A percentile compares a stretch with the other conserved stretches of the same genome.
Conservation (phyloP, 306 rosid species). For the Chamaecrista fasciculata region DNA sequence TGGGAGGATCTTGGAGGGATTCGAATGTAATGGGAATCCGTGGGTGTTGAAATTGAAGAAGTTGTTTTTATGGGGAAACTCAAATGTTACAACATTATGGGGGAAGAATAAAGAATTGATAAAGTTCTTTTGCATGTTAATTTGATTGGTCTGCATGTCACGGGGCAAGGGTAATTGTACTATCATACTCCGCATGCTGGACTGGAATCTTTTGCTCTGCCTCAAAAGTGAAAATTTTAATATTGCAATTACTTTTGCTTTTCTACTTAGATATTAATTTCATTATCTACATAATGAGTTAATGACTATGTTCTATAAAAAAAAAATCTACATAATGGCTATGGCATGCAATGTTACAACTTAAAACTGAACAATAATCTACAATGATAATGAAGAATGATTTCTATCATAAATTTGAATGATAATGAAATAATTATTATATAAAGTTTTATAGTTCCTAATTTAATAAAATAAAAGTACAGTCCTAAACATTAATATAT, state of each 20-base stretch:
- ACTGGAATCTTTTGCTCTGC: background rate
- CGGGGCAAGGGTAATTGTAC: constrained; percentile 21
- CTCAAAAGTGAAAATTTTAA: too few relatives aligned
- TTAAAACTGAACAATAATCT: too few relatives aligned
- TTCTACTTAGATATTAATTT: background rate
- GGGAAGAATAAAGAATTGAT: constrained; percentile 1
- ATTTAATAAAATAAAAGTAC: too few relatives aligned
- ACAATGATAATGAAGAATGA: too few relatives aligned
- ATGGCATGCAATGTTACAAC: too few relatives aligned
- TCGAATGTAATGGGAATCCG: background rate
- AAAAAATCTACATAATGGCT: background rate
- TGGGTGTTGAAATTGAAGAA: constrained; percentile 17
- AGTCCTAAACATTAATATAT: too few relatives aligned
- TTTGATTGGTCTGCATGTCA: constrained; percentile 31
- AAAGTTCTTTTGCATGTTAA: background rate
- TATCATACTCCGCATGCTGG: constrained; percentile 20
- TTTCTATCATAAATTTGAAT: too few relatives aligned
- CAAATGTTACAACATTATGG: constrained; percentile 4
- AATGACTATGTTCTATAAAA: too few relatives aligned
- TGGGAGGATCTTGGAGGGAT: constrained; percentile 21
- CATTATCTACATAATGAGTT: background rate
- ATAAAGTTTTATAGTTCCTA: too few relatives aligned
- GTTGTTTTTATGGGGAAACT: constrained; percentile 21
- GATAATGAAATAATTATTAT: too few relatives aligned
- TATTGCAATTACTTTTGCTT: background rate